Base-by-base conservation (phyloP, 805 yeast species). In the Phaffomyces antillensis region DNA sequence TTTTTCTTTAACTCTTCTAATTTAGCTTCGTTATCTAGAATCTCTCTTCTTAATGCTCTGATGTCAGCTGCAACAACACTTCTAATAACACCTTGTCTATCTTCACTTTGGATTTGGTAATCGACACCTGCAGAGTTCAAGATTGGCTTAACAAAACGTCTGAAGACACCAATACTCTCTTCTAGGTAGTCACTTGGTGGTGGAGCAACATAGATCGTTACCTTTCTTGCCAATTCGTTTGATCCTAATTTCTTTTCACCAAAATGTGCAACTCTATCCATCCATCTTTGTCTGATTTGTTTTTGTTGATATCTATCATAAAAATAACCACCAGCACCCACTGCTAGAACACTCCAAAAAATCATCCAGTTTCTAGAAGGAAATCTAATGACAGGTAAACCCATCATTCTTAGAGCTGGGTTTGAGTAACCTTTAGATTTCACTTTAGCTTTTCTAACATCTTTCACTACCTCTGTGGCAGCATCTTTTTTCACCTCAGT, bases 361-460 rank as follows among this genome's bases (percentile, higher is more conserved):
- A 89, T 86, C 70, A 77, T 64, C 99, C 98, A 91, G 67, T 91
- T 93, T 50, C 96, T 72, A 0, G 95, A 83, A 0, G 99, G 99
- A 13, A 93, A 67, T 34, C 83, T 75, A 20, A 89, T 54, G 13
- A 82, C 66, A 5, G 88, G 86, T 40, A 91, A 75, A 0, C 98
- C 98, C 86, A 91, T 77, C 57, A 87, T 83, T 51, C 76, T 66
- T 39, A 90, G 73, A 2, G 95, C 96, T 2, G 96, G 96, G 57
- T 89, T 83, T 10, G 76, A 61, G 70, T 72, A 79, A 9, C 73
- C 75, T 48, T 72, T 72, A 24, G 53, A 45, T 32, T 48, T 47
- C 15, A 41, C 45, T 17, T 45, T 46, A 7, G 39, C 43, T 31
- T 37, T 41, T 31, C 43, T 41, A n/a, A 16, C 13, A 32, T 17